phyloP scores from a whole-genome alignment of 2,329 filamentous ascomycete species.

The Epichloe amarillans region DNA sequence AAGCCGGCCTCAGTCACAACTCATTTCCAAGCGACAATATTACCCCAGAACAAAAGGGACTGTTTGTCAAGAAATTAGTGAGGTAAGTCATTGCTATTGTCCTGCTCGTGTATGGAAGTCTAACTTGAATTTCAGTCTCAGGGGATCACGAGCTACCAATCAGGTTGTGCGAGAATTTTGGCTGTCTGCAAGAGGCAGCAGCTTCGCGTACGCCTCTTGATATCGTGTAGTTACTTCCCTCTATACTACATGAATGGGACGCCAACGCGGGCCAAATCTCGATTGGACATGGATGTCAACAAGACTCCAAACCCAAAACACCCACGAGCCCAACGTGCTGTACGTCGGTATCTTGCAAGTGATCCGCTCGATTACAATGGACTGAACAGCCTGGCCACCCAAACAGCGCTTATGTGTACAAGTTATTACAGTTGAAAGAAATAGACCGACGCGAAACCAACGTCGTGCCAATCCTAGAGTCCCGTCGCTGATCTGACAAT shows the following conservation, averaged over 20 bases:
- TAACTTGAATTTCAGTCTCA: conserved; percentile 31
- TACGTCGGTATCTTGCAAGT: neutral
- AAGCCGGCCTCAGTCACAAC: conserved; percentile 40
- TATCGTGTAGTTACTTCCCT: neutral
- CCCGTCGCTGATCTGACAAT: conserved; percentile 39
- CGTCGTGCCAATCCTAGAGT: conserved; percentile 17
- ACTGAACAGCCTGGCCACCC: neutral
- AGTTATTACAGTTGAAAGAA: neutral
- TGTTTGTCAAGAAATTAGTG: conserved; percentile 54
- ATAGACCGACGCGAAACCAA: neutral
- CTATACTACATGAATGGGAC: neutral
- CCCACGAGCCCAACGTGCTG: neutral
- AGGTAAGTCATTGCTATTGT: conserved; percentile 25
- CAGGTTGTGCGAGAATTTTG: conserved; percentile 60
- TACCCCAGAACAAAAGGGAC: conserved; percentile 41
- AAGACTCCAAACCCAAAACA: neutral
- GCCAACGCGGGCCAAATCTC: neutral
- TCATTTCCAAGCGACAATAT: conserved; percentile 49
- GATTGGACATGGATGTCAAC: neutral
- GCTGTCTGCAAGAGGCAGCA: conserved; percentile 50
- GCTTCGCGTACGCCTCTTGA: conserved; percentile 47
- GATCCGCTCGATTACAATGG: neutral
- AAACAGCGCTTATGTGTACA: neutral
- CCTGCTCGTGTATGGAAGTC: neutral
- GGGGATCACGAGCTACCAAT: conserved; percentile 51